phyloP scores from a whole-genome alignment of 345 rosid species.

The Lumnitzera littorea region DNA sequence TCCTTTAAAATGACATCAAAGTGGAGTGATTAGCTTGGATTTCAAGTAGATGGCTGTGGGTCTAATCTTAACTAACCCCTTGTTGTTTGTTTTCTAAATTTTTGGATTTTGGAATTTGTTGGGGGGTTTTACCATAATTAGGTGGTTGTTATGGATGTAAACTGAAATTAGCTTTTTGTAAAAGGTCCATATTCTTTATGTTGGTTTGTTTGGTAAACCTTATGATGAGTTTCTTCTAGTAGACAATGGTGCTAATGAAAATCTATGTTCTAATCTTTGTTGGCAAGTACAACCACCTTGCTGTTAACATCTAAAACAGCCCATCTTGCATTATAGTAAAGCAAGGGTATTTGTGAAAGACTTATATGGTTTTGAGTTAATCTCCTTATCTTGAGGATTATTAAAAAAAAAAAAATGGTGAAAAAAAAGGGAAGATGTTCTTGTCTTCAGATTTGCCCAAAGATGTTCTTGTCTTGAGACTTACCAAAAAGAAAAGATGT shows the following conservation, averaged over 20 bases:
- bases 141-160: slow-evolving; percentile 30
- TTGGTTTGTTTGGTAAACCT: slow-evolving; percentile 41
- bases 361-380: slow-evolving; percentile 5
- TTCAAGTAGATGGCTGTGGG: slow-evolving; percentile 14
- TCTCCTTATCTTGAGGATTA: not conserved
- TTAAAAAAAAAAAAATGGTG: slow-evolving; percentile 18
- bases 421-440: slow-evolving; percentile 9
- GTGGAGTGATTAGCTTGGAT: slow-evolving; percentile 8
- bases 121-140: slow-evolving; percentile 20
- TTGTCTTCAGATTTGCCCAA: not conserved
- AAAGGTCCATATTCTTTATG: slow-evolving; percentile 27
- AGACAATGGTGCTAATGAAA: slow-evolving; percentile 22
- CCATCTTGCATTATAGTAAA: slow-evolving; percentile 28
- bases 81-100: slow-evolving; percentile 9
- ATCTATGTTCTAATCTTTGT: slow-evolving; percentile 8
- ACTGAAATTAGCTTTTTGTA: slow-evolving; percentile 20
- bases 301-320: slow-evolving; percentile 23
- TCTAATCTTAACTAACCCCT: slow-evolving; percentile 19
- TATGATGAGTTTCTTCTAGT: slow-evolving; percentile 35
- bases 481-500: too few species aligned
- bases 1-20: slow-evolving; percentile 3
- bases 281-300: slow-evolving; percentile 34
- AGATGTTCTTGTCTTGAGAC: too few species aligned
- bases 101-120: slow-evolving; percentile 20
- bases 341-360: slow-evolving; percentile 18